phyloP scores from a whole-genome alignment of 1,139 yeast genomes.

The Zygoascus meyerae region DNA sequence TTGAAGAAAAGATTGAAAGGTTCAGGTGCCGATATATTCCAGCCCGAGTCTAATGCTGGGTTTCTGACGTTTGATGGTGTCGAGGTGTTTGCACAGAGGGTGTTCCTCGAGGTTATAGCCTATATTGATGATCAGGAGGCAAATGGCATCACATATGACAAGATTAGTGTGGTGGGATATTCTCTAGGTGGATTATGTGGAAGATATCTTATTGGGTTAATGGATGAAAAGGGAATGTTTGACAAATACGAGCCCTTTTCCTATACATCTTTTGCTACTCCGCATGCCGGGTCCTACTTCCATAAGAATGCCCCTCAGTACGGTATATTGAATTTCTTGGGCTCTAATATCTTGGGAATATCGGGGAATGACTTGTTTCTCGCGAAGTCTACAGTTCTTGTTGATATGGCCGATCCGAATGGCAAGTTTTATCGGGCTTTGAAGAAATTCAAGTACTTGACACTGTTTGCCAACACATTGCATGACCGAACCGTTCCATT shows the following conservation, averaged over 20 bases:
- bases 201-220: constrained; percentile 66
- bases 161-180: constrained; percentile 48
- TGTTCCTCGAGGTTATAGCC: constrained; percentile 50
- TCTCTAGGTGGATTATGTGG: constrained; percentile 50
- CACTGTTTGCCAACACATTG: constrained; percentile 64
- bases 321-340: constrained; percentile 49
- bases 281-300: constrained; percentile 71
- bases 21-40: constrained; percentile 49
- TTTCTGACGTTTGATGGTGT: constrained; percentile 86
- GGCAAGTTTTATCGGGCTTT: constrained; percentile 52
- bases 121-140: constrained; percentile 9
- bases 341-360: constrained; percentile 59
- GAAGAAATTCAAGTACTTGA: constrained; percentile 48
- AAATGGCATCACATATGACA: constrained; percentile 23
- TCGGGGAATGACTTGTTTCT: constrained; percentile 71
- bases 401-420: constrained; percentile 51
- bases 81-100: constrained; percentile 61
- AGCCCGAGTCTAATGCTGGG: constrained; percentile 65
- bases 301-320: constrained; percentile 40
- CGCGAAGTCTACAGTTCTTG: constrained; percentile 37
- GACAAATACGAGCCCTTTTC: constrained; percentile 54
- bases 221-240: constrained; percentile 51
- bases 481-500: constrained; percentile 66
- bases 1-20: constrained; percentile 39
- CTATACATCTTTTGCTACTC: constrained; percentile 81